These are phyloP conservation scores for Yamadazyma membranifaciens DNA, from an alignment of 1,139 yeast genomes.

Conservation along the genomic window DNA sequence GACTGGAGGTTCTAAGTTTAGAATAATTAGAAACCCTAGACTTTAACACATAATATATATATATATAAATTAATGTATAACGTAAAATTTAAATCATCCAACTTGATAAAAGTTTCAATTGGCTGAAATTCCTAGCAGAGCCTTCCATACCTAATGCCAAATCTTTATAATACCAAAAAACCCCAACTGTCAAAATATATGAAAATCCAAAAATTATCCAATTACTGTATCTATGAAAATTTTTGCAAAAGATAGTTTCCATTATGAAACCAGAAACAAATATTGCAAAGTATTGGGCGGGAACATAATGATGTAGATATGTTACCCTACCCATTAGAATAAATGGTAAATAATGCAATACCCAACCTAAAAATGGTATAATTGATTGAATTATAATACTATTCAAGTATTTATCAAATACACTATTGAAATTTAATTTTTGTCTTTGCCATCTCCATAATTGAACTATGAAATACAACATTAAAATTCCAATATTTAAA, in stretches of 20 bases:
- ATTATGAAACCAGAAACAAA: conserved; percentile 50
- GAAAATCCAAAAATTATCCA: conserved; percentile 11
- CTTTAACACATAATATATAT: neutral
- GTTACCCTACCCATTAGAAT: conserved; percentile 96
- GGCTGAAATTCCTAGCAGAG: conserved; percentile 59
- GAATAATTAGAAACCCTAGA: neutral
- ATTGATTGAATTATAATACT: conserved; percentile 12
- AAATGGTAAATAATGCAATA: conserved; percentile 87
- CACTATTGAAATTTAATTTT: conserved; percentile 11
- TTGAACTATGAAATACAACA: conserved; percentile 19
- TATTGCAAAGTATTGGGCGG: conserved; percentile 95
- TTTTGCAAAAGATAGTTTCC: conserved; percentile 25
- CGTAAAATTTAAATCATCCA: conserved; percentile 49
- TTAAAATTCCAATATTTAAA: conserved; percentile 19
- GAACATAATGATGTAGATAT: conserved; percentile 94
- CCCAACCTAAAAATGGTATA: conserved; percentile 88
- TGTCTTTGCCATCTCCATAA: conserved; percentile 38
- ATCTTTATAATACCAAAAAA: conserved; percentile 71
- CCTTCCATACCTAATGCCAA: conserved; percentile 91
- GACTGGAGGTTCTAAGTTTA: conserved; percentile 64
- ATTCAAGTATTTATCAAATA: conserved; percentile 14
- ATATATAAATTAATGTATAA: neutral
- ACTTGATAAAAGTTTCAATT: conserved; percentile 69
- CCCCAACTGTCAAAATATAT: conserved; percentile 22
- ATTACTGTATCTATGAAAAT: conserved; percentile 10